phyloP scores from a whole-genome alignment of 352 stramenopile species.

The Phytopythium mirpurense region DNA sequence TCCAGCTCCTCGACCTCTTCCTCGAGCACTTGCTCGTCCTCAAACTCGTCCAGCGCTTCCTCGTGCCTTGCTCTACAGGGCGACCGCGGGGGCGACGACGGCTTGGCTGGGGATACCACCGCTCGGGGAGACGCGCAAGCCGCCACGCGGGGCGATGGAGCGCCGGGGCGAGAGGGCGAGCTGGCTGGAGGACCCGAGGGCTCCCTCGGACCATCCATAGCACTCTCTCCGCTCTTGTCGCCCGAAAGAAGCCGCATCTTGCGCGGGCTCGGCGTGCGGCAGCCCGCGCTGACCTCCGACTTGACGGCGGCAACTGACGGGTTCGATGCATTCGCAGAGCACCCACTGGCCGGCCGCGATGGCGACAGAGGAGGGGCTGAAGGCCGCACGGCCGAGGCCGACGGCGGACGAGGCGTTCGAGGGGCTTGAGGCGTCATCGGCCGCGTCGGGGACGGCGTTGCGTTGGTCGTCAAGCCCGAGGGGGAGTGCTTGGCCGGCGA shows the following conservation, averaged over 20 bases:
- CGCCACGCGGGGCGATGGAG: not conserved
- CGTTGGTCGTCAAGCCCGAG: not conserved
- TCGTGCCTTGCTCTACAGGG: not conserved
- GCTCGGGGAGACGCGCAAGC: not conserved
- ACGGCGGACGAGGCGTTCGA: slow-evolving; percentile 11
- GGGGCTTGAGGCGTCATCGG: slow-evolving; percentile 17
- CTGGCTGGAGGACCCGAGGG: too few relatives aligned
- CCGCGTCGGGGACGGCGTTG: not conserved
- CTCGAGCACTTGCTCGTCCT: slow-evolving; percentile 36
- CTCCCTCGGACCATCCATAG: slow-evolving; percentile 1
- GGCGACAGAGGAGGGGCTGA: not conserved
- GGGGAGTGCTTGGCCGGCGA: slow-evolving; percentile 12
- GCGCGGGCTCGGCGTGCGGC: slow-evolving; percentile 21
- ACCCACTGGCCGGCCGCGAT: not conserved
- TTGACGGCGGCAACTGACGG: not conserved
- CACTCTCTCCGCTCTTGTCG: slow-evolving; percentile 1
- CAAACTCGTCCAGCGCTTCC: slow-evolving; percentile 26
- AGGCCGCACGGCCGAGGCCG: not conserved
- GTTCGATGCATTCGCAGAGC: not conserved
- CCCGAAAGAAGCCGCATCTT: slow-evolving; percentile 13
- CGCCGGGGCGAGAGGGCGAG: not conserved
- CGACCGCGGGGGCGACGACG: not conserved
- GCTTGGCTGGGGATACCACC: not conserved
- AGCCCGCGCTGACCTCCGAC: not conserved
- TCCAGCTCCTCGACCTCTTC: slow-evolving; percentile 8